Conservation (phyloP, 768 basidiomycete genomes). For the Hydnomerulius pinastri region DNA sequence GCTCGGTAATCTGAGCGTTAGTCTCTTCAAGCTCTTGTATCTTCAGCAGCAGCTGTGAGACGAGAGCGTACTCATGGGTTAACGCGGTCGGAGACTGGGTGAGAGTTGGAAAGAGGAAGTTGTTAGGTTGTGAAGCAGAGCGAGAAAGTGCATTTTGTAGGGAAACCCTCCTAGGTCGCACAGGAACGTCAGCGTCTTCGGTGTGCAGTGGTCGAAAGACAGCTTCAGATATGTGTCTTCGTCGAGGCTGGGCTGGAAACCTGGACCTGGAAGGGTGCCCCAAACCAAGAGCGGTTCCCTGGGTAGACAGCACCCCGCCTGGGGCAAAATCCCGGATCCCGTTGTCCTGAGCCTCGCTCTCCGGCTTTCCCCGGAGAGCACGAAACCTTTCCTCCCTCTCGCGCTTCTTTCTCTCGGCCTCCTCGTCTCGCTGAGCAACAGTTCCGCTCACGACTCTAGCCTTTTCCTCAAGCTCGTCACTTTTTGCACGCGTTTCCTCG, state of each 20-base stretch:
- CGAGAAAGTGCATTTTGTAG: conserved; percentile 24
- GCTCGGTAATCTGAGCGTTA: conserved; percentile 63
- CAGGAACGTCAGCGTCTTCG: conserved; percentile 12
- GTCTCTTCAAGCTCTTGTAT: conserved; percentile 77
- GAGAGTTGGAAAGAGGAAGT: conserved; percentile 13
- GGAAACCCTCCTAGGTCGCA: conserved; percentile 19
- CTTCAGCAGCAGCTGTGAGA: conserved; percentile 72
- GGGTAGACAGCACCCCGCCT: conserved; percentile 41
- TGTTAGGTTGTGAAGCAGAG: conserved; percentile 25
- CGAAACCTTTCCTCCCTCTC: conserved; percentile 54
- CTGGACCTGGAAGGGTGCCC: conserved; percentile 17
- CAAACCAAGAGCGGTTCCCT: not conserved
- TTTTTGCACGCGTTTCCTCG: conserved; percentile 70
- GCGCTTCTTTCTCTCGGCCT: conserved; percentile 28
- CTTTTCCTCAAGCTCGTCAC: conserved; percentile 71
- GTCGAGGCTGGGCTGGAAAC: conserved; percentile 20
- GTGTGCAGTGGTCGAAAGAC: conserved; percentile 9
- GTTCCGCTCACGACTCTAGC: conserved; percentile 43
- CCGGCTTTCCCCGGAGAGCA: conserved; percentile 47
- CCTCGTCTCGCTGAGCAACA: conserved; percentile 29
- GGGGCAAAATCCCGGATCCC: conserved; percentile 65
- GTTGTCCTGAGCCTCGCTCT: conserved; percentile 30
- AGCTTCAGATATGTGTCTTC: conserved; percentile 33
- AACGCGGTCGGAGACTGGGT: conserved; percentile 16
- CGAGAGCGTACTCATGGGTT: conserved; percentile 50